phyloP scores from a whole-genome alignment of 768 basidiomycete species.

The Fomitopsis pulvina region DNA sequence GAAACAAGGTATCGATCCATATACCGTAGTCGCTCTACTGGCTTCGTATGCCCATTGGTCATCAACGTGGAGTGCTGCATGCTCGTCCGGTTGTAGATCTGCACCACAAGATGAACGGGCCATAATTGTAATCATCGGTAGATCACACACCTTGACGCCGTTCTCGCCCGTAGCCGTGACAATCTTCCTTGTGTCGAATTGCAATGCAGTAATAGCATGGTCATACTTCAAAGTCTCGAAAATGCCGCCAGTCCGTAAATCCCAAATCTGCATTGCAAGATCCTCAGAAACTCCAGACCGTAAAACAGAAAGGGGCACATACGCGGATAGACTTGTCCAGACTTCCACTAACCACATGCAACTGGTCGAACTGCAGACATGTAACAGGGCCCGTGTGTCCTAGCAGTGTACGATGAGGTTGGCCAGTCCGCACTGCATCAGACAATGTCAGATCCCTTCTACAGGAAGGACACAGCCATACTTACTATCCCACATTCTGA shows the following conservation, averaged over 20 bases:
- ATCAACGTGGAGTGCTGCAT: conserved; percentile 78
- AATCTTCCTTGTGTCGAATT: conserved; percentile 93
- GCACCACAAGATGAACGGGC: not conserved
- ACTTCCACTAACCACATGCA: conserved; percentile 87
- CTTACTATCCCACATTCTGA: conserved; percentile 99
- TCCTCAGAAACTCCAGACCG: conserved; percentile 1
- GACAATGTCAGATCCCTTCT: conserved; percentile 1
- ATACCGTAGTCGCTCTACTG: conserved; percentile 83
- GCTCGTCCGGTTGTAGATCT: conserved; percentile 95
- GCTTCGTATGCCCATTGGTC: conserved; percentile 91
- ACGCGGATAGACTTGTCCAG: conserved; percentile 91
- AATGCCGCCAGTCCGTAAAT: conserved; percentile 82
- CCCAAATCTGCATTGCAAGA: conserved; percentile 71
- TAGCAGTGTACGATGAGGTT: conserved; percentile 86
- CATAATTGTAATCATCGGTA: not conserved
- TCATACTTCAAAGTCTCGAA: conserved; percentile 90
- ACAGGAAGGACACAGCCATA: conserved; percentile 15
- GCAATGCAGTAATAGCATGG: conserved; percentile 82
- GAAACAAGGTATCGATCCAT: conserved; percentile 94
- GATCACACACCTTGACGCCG: conserved; percentile 64
- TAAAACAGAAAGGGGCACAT: conserved; percentile 21
- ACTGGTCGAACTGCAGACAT: conserved; percentile 93
- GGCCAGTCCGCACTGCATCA: conserved; percentile 90
- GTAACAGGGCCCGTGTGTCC: conserved; percentile 94
- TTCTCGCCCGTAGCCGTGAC: conserved; percentile 92